These are phyloP conservation scores for Penicillium sp. DNA, from an alignment of 2,329 filamentous ascomycete species.

Conservation along the genomic window DNA sequence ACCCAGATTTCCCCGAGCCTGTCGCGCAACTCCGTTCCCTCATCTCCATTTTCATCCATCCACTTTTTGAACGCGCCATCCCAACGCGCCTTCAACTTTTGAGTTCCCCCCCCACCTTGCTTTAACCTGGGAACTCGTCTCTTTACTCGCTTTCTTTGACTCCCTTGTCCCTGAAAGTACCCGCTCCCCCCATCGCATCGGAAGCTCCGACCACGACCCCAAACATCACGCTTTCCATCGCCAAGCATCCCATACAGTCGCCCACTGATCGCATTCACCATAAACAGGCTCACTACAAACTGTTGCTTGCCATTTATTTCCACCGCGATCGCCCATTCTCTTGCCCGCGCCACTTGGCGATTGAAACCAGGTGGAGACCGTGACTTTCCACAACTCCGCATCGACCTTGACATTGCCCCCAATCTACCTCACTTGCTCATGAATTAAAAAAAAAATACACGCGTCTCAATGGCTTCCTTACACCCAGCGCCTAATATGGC, in stretches of 20 bases:
- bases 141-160: constrained; percentile 21
- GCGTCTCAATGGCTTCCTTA: constrained; percentile 71
- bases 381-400: constrained; percentile 19
- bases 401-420: constrained; percentile 21
- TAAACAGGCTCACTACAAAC: constrained; percentile 21
- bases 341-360: constrained; percentile 25
- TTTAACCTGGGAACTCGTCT: constrained; percentile 21
- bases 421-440: constrained; percentile 27
- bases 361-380: constrained; percentile 18
- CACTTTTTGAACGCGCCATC: constrained; percentile 33
- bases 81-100: constrained; percentile 27
- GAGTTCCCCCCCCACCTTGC: constrained; percentile 21
- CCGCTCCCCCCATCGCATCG: constrained; percentile 26
- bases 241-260: constrained; percentile 33
- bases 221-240: constrained; percentile 35
- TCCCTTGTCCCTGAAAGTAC: constrained; percentile 19
- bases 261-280: constrained; percentile 28
- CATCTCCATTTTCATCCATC: constrained; percentile 40
- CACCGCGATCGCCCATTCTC: constrained; percentile 16
- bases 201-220: constrained; percentile 25
- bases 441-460: constrained; percentile 29
- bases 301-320: constrained; percentile 15
- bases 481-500: constrained; percentile 69
- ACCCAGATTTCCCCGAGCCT: constrained; percentile 39
- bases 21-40: constrained; percentile 41